These are phyloP conservation scores for Cyberlindnera nakhonratchasimensis DNA, from an alignment of 805 yeast genomes.

Conservation along the genomic window DNA sequence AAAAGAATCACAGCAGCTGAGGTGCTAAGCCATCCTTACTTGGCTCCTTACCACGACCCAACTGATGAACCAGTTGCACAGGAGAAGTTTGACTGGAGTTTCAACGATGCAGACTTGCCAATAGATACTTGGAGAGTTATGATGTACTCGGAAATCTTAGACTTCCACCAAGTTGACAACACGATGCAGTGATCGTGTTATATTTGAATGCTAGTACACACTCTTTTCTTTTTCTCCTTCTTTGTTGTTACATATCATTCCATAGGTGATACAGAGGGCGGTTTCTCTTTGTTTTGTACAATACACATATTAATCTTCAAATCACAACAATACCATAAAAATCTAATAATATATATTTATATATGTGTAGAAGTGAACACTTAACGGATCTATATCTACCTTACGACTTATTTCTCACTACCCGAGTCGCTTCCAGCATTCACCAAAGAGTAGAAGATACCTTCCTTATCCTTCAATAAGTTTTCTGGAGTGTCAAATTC, in stretches of 20 bases:
- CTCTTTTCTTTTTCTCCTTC: neutral
- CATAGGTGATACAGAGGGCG: too few species aligned
- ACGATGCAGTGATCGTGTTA: slow-evolving; percentile 11
- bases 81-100: slow-evolving; percentile 94
- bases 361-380: too few species aligned
- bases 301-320: neutral
- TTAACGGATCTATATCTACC: too few species aligned
- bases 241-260: neutral
- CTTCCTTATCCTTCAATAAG: slow-evolving; percentile 59
- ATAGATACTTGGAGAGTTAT: slow-evolving; percentile 98
- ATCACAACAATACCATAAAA: neutral
- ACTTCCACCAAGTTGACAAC: slow-evolving; percentile 77
- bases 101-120: slow-evolving; percentile 95
- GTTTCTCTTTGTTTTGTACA: too few species aligned
- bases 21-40: slow-evolving; percentile 84
- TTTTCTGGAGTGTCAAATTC: slow-evolving; percentile 73
- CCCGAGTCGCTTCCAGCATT: slow-evolving; percentile 40
- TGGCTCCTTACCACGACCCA: slow-evolving; percentile 96
- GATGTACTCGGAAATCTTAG: slow-evolving; percentile 97
- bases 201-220: too few species aligned
- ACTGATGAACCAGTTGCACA: slow-evolving; percentile 95
- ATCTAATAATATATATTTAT: too few species aligned
- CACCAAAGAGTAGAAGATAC: slow-evolving; percentile 77
- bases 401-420: slow-evolving; percentile 10
- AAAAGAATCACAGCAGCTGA: slow-evolving; percentile 91